phyloP scores from a whole-genome alignment of 2,329 filamentous ascomycete genomes.

The Aspergillus clavatus region DNA sequence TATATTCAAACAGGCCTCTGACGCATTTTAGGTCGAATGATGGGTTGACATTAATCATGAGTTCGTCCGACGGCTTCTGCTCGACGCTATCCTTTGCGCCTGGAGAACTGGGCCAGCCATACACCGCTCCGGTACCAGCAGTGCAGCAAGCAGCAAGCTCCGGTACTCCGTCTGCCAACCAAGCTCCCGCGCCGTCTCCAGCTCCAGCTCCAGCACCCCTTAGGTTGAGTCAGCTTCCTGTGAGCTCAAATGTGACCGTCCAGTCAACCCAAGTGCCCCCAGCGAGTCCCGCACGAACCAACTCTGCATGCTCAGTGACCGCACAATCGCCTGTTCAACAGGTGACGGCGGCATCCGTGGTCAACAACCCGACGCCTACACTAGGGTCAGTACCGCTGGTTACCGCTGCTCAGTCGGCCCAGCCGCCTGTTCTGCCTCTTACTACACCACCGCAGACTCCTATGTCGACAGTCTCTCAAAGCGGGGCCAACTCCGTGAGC shows the following conservation, averaged over 20 bases:
- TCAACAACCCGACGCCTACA: conserved; percentile 75
- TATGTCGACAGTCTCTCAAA: conserved; percentile 47
- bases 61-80: conserved; percentile 97
- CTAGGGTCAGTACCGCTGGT: conserved; percentile 72
- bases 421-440: conserved; percentile 58
- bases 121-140: conserved; percentile 49
- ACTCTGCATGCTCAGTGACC: conserved; percentile 73
- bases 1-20: conserved; percentile 10
- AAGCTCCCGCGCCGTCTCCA: conserved; percentile 67
- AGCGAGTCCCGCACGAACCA: conserved; percentile 76
- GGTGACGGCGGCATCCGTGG: conserved; percentile 41
- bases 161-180: conserved; percentile 54
- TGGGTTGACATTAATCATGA: conserved; percentile 77
- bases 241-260: conserved; percentile 55
- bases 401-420: conserved; percentile 63
- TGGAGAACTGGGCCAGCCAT: conserved; percentile 78
- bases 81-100: conserved; percentile 79
- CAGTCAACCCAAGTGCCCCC: conserved; percentile 53
- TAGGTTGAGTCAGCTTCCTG: conserved; percentile 54
- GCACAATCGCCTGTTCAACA: conserved; percentile 51
- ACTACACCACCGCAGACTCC: conserved; percentile 91
- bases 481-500: conserved; percentile 51
- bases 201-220: conserved; percentile 52
- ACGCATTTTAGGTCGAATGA: conserved; percentile 61
- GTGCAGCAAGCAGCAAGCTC: conserved; percentile 30